These are phyloP conservation scores for Quercus rubra DNA, from an alignment of 306 rosid genomes.

Conservation along the genomic window DNA sequence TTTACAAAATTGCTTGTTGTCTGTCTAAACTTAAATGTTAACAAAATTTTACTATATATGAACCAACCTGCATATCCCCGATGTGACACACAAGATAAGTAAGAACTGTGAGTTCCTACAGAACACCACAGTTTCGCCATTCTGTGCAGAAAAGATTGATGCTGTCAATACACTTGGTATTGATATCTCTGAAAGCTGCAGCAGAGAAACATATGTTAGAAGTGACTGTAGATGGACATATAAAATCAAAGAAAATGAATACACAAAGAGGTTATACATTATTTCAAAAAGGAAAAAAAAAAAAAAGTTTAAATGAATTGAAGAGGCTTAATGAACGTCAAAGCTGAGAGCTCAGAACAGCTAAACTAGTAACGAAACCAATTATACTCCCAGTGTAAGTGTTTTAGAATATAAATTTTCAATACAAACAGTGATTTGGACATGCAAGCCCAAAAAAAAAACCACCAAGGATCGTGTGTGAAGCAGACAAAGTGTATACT, in stretches of 20 bases:
- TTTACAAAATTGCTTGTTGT: background rate
- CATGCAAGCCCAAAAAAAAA: too few species aligned
- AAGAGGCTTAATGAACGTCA: too few species aligned
- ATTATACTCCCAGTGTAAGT: too few species aligned
- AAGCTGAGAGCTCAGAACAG: too few species aligned
- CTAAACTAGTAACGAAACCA: too few species aligned
- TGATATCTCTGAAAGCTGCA: conserved; percentile 75
- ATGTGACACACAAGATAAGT: conserved; percentile 51
- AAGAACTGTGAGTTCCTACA: conserved; percentile 45
- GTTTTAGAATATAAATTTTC: too few species aligned
- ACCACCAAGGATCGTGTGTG: too few species aligned
- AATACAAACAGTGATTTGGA: too few species aligned
- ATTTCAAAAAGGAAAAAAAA: too few species aligned
- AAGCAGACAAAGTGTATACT: too few species aligned
- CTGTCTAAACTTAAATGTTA: background rate
- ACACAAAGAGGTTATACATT: too few species aligned
- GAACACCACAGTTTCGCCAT: conserved; percentile 48
- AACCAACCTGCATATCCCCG: conserved; percentile 74
- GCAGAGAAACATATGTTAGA: conserved; percentile 1
- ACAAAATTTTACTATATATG: conserved; percentile 6
- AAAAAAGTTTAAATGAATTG: background rate
- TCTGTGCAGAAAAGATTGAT: conserved; percentile 69
- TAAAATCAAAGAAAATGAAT: background rate
- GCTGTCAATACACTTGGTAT: conserved; percentile 67
- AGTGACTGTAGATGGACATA: background rate